Evolutionary conservation across 495 filamentous ascomycete genomes (phyloP).

Genomic region (Margaritispora aquatica): DNA sequence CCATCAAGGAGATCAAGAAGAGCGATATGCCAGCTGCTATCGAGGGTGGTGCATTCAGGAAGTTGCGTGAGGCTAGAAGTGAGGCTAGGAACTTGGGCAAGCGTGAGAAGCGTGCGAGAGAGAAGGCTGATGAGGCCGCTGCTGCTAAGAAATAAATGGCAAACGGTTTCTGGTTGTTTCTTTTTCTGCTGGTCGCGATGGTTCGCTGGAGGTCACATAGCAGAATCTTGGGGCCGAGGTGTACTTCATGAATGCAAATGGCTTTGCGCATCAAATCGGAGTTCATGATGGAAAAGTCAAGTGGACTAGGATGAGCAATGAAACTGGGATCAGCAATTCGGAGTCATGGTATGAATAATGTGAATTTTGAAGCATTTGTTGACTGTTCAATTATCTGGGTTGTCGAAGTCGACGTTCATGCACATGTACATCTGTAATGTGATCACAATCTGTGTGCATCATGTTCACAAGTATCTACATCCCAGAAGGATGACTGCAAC

Average conservation of each 20-base stretch:
- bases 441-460: too few species aligned
- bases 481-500: too few species aligned
- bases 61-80: conserved; percentile 77
- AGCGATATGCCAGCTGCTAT: conserved; percentile 67
- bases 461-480: too few species aligned
- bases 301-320: neutral
- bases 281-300: conserved; percentile 1
- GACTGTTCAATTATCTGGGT: too few species aligned
- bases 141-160: conserved; percentile 70
- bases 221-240: conserved; percentile 24
- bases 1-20: conserved; percentile 74
- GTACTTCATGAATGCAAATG: conserved; percentile 29
- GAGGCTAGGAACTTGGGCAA: conserved; percentile 75
- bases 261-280: conserved; percentile 17
- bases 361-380: too few species aligned
- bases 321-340: neutral
- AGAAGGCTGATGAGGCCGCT: conserved; percentile 84
- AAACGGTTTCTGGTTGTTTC: conserved; percentile 17
- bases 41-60: conserved; percentile 75
- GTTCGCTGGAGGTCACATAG: conserved; percentile 21
- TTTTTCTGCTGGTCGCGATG: conserved; percentile 18
- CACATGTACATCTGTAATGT: neutral
- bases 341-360: neutral
- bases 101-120: conserved; percentile 89
- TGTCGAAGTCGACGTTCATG: neutral